phyloP scores from a whole-genome alignment of 805 yeast species.

The Suhomyces emberorum region DNA sequence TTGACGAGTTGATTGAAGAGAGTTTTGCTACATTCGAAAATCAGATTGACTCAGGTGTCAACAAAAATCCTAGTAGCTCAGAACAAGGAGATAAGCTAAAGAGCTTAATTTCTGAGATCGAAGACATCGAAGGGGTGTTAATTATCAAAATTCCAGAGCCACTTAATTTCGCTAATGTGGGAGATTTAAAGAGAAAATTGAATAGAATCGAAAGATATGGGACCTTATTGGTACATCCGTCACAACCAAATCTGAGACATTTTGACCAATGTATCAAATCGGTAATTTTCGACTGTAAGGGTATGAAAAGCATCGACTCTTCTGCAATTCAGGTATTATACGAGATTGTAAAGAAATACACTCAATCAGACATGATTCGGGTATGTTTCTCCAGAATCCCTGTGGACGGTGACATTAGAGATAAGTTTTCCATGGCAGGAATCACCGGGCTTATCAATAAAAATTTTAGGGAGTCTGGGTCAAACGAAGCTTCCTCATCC shows the following conservation, averaged over 20 bases:
- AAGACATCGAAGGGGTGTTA: slow-evolving; percentile 65
- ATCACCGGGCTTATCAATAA: slow-evolving; percentile 34
- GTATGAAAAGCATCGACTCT: slow-evolving; percentile 79
- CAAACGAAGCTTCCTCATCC: slow-evolving; percentile 9
- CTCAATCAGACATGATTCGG: slow-evolving; percentile 45
- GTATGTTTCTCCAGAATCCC: slow-evolving; percentile 65
- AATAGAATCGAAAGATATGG: slow-evolving; percentile 75
- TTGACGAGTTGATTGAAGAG: slow-evolving; percentile 56
- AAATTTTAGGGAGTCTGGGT: slow-evolving; percentile 11
- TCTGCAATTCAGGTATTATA: slow-evolving; percentile 70
- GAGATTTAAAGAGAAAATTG: slow-evolving; percentile 66
- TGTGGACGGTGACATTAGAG: slow-evolving; percentile 41
- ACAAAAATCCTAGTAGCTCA: slow-evolving; percentile 1
- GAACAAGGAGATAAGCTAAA: not conserved
- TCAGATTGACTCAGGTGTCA: not conserved
- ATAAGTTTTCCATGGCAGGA: slow-evolving; percentile 54
- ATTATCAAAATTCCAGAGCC: slow-evolving; percentile 86
- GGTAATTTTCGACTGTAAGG: slow-evolving; percentile 73
- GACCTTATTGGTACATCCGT: slow-evolving; percentile 72
- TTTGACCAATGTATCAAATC: slow-evolving; percentile 42
- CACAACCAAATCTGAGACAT: slow-evolving; percentile 51
- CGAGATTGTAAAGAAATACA: slow-evolving; percentile 57
- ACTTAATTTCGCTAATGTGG: slow-evolving; percentile 79
- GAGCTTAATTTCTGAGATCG: slow-evolving; percentile 26
- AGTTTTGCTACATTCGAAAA: slow-evolving; percentile 16